These are phyloP conservation scores for Fusarium verticillioides DNA, from an alignment of 2,329 filamentous ascomycete genomes.

Conservation along the genomic window DNA sequence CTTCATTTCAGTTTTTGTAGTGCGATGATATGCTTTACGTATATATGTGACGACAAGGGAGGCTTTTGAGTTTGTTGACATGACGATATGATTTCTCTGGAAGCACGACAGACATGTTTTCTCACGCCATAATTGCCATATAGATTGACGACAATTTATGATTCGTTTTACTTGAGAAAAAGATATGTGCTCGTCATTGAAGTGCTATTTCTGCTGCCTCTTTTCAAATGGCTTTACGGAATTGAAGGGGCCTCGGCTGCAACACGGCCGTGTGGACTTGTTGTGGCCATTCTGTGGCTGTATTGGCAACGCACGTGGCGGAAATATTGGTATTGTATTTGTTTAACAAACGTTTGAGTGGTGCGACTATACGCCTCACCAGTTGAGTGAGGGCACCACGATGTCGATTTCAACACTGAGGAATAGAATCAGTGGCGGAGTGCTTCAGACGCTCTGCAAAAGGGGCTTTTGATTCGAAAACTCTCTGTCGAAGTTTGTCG, in stretches of 20 bases:
- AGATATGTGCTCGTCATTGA: not conserved
- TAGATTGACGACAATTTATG: slow-evolving; percentile 26
- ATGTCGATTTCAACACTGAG: not conserved
- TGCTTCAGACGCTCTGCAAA: not conserved
- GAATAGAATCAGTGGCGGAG: not conserved
- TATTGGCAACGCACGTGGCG: not conserved
- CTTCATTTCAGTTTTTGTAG: slow-evolving; percentile 36
- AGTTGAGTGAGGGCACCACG: not conserved
- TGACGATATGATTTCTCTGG: slow-evolving; percentile 20
- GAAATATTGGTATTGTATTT: not conserved
- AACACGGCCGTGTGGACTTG: not conserved
- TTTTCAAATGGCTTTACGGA: not conserved
- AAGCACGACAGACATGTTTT: slow-evolving; percentile 28
- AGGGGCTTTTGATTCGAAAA: not conserved
- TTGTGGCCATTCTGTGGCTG: not conserved
- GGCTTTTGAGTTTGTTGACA: slow-evolving; percentile 16
- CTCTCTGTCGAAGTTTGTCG: not conserved
- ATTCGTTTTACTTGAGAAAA: not conserved
- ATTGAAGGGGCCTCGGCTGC: not conserved
- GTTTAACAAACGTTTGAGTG: not conserved
- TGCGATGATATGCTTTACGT: slow-evolving; percentile 35
- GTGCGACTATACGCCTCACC: not conserved
- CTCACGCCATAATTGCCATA: slow-evolving; percentile 19
- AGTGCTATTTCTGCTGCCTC: not conserved
- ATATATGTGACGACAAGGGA: slow-evolving; percentile 41